phyloP scores from a whole-genome alignment of 225 moss, liverwort and hornwort species.

The Thuidium tamariscinum region DNA sequence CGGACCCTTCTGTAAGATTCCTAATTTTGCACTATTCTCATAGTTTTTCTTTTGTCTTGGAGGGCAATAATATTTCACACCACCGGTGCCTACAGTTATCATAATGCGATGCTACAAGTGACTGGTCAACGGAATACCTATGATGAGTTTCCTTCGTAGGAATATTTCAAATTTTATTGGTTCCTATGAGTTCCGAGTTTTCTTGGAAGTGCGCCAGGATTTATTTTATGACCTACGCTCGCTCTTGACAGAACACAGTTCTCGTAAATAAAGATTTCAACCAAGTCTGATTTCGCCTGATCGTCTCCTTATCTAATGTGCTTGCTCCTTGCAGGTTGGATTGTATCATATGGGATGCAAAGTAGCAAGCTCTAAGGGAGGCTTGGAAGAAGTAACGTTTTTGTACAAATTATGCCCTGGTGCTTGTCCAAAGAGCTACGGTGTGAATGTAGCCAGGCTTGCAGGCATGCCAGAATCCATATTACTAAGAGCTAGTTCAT shows the following conservation, averaged over 20 bases:
- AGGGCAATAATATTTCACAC: background rate
- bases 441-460: constrained; percentile 97
- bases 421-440: constrained; percentile 96
- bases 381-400: constrained; percentile 87
- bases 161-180: background rate
- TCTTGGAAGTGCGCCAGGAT: background rate
- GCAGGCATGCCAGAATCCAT: constrained; percentile 91
- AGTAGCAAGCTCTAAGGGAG: constrained; percentile 60
- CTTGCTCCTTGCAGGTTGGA: constrained; percentile 38
- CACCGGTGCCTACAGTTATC: background rate
- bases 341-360: constrained; percentile 96
- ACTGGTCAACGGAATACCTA: background rate
- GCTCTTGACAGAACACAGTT: background rate
- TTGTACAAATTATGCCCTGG: constrained; percentile 81
- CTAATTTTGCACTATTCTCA: background rate
- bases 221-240: background rate
- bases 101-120: background rate
- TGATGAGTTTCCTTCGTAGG: background rate
- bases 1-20: constrained; percentile 51
- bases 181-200: background rate
- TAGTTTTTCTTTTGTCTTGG: background rate
- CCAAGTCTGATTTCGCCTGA: background rate
- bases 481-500: constrained; percentile 50
- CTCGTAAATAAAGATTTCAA: background rate
- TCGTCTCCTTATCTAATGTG: background rate